Conservation (phyloP, 2,329 filamentous ascomycete genomes). For the Hypoxylon sp. region DNA sequence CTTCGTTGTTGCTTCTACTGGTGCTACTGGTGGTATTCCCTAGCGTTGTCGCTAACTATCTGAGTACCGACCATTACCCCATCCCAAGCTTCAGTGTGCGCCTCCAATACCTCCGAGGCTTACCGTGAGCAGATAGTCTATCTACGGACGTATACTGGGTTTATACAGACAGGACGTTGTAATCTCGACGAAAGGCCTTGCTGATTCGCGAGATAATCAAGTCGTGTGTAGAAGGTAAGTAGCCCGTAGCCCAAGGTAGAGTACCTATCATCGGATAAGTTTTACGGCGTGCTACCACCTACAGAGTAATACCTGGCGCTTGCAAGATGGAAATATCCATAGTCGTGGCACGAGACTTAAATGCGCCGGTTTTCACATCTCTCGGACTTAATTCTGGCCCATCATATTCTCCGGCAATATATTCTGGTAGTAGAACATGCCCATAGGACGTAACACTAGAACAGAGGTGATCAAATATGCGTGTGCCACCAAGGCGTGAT, state of each 20-base stretch:
- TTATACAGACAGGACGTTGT: neutral
- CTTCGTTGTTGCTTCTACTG: neutral
- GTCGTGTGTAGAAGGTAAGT: too few relatives aligned
- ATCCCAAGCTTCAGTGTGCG: too few relatives aligned
- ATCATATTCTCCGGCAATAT: neutral
- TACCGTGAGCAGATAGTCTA: neutral
- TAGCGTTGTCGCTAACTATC: neutral
- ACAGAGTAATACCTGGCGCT: too few relatives aligned
- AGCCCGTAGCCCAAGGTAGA: too few relatives aligned
- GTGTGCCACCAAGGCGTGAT: constrained; percentile 49
- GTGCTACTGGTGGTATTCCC: too few relatives aligned
- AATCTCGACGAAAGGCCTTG: neutral
- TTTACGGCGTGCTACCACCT: too few relatives aligned
- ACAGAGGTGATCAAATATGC: constrained; percentile 42
- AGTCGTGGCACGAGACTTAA: too few relatives aligned
- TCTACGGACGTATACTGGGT: neutral
- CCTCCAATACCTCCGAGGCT: neutral
- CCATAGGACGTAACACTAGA: neutral
- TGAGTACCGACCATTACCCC: neutral
- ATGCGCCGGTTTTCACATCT: too few relatives aligned
- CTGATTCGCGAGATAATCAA: too few relatives aligned
- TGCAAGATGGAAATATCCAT: too few relatives aligned
- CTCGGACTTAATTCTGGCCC: too few relatives aligned
- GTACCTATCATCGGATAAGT: too few relatives aligned
- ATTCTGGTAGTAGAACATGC: neutral